Evolutionary conservation across 2,329 filamentous ascomycete genomes (phyloP).

Genomic region (Berkeleyomyces basicola): DNA sequence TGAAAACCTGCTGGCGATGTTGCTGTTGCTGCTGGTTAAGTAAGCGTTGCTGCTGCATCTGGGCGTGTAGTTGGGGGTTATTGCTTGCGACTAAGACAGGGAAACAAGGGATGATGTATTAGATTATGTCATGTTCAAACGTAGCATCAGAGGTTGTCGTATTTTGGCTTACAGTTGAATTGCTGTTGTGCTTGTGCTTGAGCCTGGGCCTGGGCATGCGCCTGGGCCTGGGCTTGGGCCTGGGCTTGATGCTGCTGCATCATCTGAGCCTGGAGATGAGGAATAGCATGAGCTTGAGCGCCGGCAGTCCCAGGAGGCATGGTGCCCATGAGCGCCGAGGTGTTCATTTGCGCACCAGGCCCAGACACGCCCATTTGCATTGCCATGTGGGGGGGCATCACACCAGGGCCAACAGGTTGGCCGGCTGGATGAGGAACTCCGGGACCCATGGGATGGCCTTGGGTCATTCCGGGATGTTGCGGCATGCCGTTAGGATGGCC

Average conservation of each 20-base stretch:
- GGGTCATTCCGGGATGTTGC: conserved; percentile 48
- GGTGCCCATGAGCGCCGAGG: conserved; percentile 54
- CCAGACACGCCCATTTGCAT: conserved; percentile 52
- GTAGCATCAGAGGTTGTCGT: neutral
- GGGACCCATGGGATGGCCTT: conserved; percentile 44
- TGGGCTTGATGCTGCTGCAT: conserved; percentile 35
- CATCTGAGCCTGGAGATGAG: conserved; percentile 47
- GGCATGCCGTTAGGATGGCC: conserved; percentile 57
- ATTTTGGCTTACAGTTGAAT: conserved; percentile 4
- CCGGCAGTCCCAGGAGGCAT: conserved; percentile 52
- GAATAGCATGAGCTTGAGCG: conserved; percentile 52
- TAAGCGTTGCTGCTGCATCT: conserved; percentile 35
- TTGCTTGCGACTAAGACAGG: conserved; percentile 3
- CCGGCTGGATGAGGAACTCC: conserved; percentile 52
- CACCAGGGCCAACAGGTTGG: conserved; percentile 43
- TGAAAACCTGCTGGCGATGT: conserved; percentile 33
- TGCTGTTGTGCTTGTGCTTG: conserved; percentile 19
- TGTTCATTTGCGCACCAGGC: conserved; percentile 55
- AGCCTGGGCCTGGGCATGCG: neutral
- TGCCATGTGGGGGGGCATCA: conserved; percentile 49
- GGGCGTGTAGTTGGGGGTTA: conserved; percentile 24
- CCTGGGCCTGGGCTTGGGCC: neutral
- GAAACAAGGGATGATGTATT: neutral
- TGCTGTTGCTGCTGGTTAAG: conserved; percentile 38
- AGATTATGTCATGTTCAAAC: neutral